Percentiles rank a stretch among this genome's conserved stretches.
Conservation (phyloP, 495 filamentous ascomycete species). For the Amniculicola lignicola region DNA sequence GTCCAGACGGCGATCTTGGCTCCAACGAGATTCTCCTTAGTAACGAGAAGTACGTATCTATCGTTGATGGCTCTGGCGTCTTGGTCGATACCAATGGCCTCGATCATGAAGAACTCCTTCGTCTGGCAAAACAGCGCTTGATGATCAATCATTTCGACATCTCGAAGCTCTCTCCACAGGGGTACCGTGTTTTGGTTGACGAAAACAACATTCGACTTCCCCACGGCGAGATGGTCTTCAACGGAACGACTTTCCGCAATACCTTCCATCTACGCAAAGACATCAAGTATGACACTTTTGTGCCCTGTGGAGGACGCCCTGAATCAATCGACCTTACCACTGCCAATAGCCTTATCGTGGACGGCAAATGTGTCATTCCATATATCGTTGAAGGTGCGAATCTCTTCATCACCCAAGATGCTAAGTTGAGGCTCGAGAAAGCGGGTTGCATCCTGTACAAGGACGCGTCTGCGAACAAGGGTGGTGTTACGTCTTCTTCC, state of each 20-base stretch:
- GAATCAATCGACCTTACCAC: slow-evolving; percentile 93
- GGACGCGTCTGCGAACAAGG: slow-evolving; percentile 98
- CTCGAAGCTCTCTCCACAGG: slow-evolving; percentile 78
- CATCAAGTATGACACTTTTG: slow-evolving; percentile 79
- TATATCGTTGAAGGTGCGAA: slow-evolving; percentile 98
- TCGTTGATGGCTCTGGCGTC: slow-evolving; percentile 94
- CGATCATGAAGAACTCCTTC: slow-evolving; percentile 75
- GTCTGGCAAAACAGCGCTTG: slow-evolving; percentile 77
- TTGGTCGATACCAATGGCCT: slow-evolving; percentile 89
- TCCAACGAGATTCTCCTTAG: slow-evolving; percentile 96
- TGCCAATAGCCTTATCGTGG: slow-evolving; percentile 75
- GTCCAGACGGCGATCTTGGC: slow-evolving; percentile 92
- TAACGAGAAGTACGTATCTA: slow-evolving; percentile 88
- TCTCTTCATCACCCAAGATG: slow-evolving; percentile 97
- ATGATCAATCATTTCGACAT: slow-evolving; percentile 90
- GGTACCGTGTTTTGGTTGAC: slow-evolving; percentile 91
- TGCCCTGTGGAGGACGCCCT: slow-evolving; percentile 93
- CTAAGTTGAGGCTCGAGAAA: slow-evolving; percentile 88
- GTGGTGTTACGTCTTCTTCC: slow-evolving; percentile 96
- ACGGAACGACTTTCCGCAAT: slow-evolving; percentile 95
- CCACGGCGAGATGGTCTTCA: slow-evolving; percentile 77
- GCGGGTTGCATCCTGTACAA: slow-evolving; percentile 94
- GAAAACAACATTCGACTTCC: slow-evolving; percentile 83
- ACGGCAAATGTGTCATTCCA: slow-evolving; percentile 79
- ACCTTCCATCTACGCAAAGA: slow-evolving; percentile 84